Base-by-base conservation (phyloP, 768 basidiomycete genomes). In the Tylopilus sp. region DNA sequence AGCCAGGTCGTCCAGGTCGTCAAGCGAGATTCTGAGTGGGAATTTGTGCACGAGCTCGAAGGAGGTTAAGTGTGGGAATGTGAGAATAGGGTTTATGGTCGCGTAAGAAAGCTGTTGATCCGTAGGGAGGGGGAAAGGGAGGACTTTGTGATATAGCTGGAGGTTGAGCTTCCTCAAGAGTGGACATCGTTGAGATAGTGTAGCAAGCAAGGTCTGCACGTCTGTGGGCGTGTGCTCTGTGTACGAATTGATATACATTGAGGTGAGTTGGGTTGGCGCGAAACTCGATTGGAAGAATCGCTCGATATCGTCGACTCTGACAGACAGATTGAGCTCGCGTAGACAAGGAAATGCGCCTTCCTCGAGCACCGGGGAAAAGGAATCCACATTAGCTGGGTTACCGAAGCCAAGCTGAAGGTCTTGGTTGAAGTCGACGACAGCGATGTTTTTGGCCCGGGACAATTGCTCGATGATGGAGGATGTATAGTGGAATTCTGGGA, bases 401-500 rank as follows among this genome's bases (percentile, higher is more conserved):
- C 83, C 82, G 13, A 56, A 61, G 6, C 82, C 81, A 51, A 83
- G 79, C 0, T 69, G 63, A 8, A 66, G 56, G n/a, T 69, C 51
- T 57, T 79, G 81, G 47, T 76, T 78, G 49, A 82, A 85, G 47
- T 83, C 79, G n/a, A 84, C 51, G 6, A 71, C 57, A 6, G 66
- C 64, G 0, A 85, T 73, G 42, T 76, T 57, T 22, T 66, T 66
- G 26, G 78, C 67, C 12, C 48, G 70, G 7, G 82, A 79, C 15
- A 80, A 64, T 3, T 69, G 59, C 49, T 81, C 73, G n/a, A 79
- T 65, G 18, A 83, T 55, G 1, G 59, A 55, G 2, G 75, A 70
- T 0, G 81, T 83, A 9, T 78, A 55, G 43, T 75, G 74, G 53
- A 74, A 85, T 6, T 76, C 72, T 0, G 84, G 83, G 3, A 84